phyloP scores from a whole-genome alignment of 2,329 filamentous ascomycete genomes.

The Alternaria angustiovoidea region DNA sequence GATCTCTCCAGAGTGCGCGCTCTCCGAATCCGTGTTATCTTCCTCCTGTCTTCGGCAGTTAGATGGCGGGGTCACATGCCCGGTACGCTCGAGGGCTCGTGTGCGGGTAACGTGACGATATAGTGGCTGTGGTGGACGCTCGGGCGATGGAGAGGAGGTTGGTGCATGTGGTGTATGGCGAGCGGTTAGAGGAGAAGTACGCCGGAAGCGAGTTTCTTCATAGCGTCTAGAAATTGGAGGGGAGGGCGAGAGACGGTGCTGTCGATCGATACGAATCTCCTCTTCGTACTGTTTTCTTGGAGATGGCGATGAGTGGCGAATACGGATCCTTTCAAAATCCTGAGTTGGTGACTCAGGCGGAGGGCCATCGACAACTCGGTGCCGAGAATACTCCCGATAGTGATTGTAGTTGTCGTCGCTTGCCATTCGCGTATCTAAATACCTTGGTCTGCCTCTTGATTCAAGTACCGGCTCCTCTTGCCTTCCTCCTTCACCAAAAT shows the following conservation, averaged over 20 bases:
- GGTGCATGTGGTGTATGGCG: constrained; percentile 7
- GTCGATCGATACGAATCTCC: constrained; percentile 29
- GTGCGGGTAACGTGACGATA: constrained; percentile 26
- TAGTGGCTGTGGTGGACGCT: constrained; percentile 9
- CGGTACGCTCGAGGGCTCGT: constrained; percentile 9
- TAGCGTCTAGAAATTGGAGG: constrained; percentile 12
- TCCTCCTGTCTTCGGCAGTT: constrained; percentile 16
- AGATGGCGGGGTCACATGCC: constrained; percentile 18
- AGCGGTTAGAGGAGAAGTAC: constrained; percentile 19
- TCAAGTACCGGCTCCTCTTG: constrained; percentile 7
- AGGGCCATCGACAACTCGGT: constrained; percentile 20
- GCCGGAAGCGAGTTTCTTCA: constrained; percentile 24
- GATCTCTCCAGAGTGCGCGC: constrained; percentile 26
- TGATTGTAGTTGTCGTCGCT: constrained; percentile 19
- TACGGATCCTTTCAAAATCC: constrained; percentile 28
- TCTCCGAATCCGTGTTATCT: constrained; percentile 37
- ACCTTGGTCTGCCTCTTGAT: constrained; percentile 3
- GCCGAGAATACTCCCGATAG: constrained; percentile 21
- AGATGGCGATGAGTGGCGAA: constrained; percentile 25
- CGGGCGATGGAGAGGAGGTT: constrained; percentile 14
- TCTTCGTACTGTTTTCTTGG: constrained; percentile 23
- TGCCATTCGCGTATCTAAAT: constrained; percentile 11
- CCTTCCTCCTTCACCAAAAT: constrained; percentile 31
- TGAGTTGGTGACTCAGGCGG: constrained; percentile 23
- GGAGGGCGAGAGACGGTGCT: constrained; percentile 26